Conservation (phyloP, 2,329 filamentous ascomycete species). For the Escovopsis weberi region DNA sequence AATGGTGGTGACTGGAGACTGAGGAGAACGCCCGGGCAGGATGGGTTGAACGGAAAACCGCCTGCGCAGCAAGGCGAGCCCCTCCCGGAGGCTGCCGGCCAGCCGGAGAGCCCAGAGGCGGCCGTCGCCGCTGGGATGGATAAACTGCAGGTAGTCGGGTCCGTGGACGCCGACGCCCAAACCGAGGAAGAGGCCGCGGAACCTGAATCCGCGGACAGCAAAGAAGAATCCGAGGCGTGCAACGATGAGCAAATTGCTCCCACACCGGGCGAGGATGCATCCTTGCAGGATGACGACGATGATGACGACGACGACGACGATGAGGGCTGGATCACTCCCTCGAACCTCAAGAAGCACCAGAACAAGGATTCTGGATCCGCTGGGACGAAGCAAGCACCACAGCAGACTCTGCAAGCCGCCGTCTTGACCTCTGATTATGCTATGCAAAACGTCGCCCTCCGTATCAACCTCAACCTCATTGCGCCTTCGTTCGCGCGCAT, state of each 20-base stretch:
- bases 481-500: conserved; percentile 69
- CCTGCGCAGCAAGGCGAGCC: conserved; percentile 17
- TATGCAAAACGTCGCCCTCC: conserved; percentile 92
- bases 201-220: too few species aligned
- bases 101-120: too few species aligned
- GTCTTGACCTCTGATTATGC: conserved; percentile 91
- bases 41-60: conserved; percentile 52
- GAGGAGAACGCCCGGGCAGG: conserved; percentile 65
- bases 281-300: conserved; percentile 13
- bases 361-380: conserved; percentile 42
- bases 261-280: too few species aligned
- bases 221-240: too few species aligned
- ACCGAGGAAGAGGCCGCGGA: too few species aligned
- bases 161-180: too few species aligned
- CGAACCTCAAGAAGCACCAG: conserved; percentile 78
- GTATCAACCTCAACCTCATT: conserved; percentile 86
- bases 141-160: too few species aligned
- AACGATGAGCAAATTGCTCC: too few species aligned
- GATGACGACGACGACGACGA: conserved; percentile 32
- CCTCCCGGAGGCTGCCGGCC: too few species aligned
- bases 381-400: conserved; percentile 31
- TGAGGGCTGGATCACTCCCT: conserved; percentile 87
- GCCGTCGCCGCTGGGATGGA: too few species aligned
- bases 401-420: conserved; percentile 66
- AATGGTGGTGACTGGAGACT: conserved; percentile 84